phyloP scores from a whole-genome alignment of 768 basidiomycete genomes.

The Collybia nuda region DNA sequence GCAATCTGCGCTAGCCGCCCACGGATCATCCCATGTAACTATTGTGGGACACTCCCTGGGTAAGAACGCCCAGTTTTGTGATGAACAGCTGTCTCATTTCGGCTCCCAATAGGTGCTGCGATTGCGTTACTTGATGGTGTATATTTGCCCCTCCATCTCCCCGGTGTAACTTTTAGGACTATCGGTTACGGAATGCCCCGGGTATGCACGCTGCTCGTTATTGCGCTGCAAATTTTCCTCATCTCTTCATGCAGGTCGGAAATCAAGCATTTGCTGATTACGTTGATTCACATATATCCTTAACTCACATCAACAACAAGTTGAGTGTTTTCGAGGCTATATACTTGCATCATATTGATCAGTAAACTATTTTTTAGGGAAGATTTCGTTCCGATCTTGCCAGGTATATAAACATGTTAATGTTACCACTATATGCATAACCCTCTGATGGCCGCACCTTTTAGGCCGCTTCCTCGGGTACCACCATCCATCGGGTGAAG shows the following conservation, averaged over 20 bases:
- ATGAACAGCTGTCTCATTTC: background rate
- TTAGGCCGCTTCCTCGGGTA: slow-evolving; percentile 24
- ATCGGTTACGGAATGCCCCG: slow-evolving; percentile 44
- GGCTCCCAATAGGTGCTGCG: slow-evolving; percentile 39
- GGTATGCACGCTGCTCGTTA: slow-evolving; percentile 30
- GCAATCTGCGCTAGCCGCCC: slow-evolving; percentile 28
- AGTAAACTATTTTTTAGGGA: slow-evolving; percentile 22
- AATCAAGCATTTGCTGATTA: slow-evolving; percentile 64
- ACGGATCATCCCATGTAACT: slow-evolving; percentile 36
- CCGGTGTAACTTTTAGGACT: slow-evolving; percentile 31
- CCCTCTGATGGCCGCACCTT: slow-evolving; percentile 45
- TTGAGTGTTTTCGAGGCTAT: slow-evolving; percentile 10
- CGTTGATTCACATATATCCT: slow-evolving; percentile 45
- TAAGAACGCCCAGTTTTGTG: slow-evolving; percentile 4
- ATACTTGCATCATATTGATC: background rate
- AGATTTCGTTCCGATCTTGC: slow-evolving; percentile 40
- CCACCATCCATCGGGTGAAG: slow-evolving; percentile 46
- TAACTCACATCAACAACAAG: slow-evolving; percentile 66
- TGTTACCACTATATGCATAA: slow-evolving; percentile 46
- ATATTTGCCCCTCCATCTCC: slow-evolving; percentile 52
- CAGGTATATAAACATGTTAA: slow-evolving; percentile 43
- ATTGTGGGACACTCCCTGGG: slow-evolving; percentile 49
- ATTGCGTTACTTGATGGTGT: slow-evolving; percentile 56
- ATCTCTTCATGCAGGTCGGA: slow-evolving; percentile 35
- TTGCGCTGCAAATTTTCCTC: background rate